Evolutionary conservation across 2,329 filamentous ascomycete genomes (phyloP).

Genomic region (Paramyrothecium roridum): DNA sequence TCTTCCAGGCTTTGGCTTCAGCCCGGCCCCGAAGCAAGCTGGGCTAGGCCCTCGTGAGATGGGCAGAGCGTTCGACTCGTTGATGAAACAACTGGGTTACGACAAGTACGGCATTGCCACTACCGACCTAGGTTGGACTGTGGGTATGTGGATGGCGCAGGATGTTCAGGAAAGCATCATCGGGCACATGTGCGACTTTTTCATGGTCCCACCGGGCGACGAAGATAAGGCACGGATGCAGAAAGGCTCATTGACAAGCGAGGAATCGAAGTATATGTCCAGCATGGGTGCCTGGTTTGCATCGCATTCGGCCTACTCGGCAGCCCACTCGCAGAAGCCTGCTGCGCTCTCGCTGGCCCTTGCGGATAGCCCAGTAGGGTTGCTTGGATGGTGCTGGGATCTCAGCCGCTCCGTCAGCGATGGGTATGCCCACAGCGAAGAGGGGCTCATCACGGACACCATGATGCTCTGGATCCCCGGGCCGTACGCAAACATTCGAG

Average conservation of each 20-base stretch:
- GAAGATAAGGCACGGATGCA: not conserved
- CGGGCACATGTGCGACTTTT: constrained; percentile 5
- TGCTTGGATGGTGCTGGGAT: constrained; percentile 4
- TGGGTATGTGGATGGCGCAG: constrained; percentile 8
- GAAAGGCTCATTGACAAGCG: not conserved
- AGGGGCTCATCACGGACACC: constrained; percentile 4
- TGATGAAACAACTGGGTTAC: constrained; percentile 14
- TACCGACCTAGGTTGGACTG: constrained; percentile 9
- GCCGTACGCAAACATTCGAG: constrained; percentile 1
- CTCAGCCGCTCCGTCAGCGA: constrained; percentile 1
- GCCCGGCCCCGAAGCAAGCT: constrained; percentile 9
- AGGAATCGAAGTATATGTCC: constrained; percentile 3
- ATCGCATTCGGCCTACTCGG: constrained; percentile 2
- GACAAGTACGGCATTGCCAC: constrained; percentile 8
- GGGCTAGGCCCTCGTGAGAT: constrained; percentile 9
- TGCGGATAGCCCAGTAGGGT: constrained; percentile 4
- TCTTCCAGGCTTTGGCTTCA: constrained; percentile 16
- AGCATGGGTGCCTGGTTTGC: not conserved
- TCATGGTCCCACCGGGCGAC: not conserved
- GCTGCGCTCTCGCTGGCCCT: not conserved
- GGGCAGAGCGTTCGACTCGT: constrained; percentile 6
- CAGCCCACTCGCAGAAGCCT: constrained; percentile 1
- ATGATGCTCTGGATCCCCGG: constrained; percentile 5
- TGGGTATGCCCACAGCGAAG: not conserved
- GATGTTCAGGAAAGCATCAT: constrained; percentile 5